Conservation (phyloP, 176 grass and related monocot species). For the Elymus sibiricus region DNA sequence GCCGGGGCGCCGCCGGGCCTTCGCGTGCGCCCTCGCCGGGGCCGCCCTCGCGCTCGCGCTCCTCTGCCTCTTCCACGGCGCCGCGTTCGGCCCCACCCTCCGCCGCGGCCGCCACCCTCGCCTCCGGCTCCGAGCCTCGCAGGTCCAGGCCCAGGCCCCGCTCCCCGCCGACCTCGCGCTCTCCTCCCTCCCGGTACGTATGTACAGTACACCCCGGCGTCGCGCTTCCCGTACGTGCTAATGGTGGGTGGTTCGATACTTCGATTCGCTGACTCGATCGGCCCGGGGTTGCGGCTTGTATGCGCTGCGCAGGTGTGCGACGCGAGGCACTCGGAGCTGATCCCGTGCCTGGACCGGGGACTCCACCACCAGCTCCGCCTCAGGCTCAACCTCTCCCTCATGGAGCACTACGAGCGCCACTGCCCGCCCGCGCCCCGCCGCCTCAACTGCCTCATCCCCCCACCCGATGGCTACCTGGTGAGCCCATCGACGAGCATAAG, state of each 20-base stretch:
- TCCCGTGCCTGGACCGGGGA: slow-evolving; percentile 67
- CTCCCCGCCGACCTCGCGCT: slow-evolving; percentile 29
- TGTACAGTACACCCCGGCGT: neutral
- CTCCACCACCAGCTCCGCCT: slow-evolving; percentile 66
- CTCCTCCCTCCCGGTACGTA: slow-evolving; percentile 63
- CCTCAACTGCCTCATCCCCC: slow-evolving; percentile 78
- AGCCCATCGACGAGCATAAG: neutral
- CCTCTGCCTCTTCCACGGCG: slow-evolving; percentile 81
- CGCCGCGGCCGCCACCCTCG: neutral
- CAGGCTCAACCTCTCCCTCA: slow-evolving; percentile 63
- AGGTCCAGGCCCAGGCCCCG: neutral
- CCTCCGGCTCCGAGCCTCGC: neutral
- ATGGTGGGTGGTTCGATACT: neutral
- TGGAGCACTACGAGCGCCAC: slow-evolving; percentile 90
- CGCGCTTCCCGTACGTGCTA: neutral
- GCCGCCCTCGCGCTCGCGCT: slow-evolving; percentile 56
- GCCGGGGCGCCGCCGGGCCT: slow-evolving; percentile 32
- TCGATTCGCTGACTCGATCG: neutral
- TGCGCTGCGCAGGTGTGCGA: slow-evolving; percentile 49
- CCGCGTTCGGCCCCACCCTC: slow-evolving; percentile 59
- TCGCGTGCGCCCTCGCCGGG: slow-evolving; percentile 46
- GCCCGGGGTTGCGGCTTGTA: no score
- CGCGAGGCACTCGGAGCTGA: slow-evolving; percentile 60
- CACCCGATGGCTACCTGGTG: slow-evolving; percentile 63
- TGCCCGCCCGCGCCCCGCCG: slow-evolving; percentile 51